phyloP scores from a whole-genome alignment of 768 basidiomycete species.

The Albatrellus ellisii region DNA sequence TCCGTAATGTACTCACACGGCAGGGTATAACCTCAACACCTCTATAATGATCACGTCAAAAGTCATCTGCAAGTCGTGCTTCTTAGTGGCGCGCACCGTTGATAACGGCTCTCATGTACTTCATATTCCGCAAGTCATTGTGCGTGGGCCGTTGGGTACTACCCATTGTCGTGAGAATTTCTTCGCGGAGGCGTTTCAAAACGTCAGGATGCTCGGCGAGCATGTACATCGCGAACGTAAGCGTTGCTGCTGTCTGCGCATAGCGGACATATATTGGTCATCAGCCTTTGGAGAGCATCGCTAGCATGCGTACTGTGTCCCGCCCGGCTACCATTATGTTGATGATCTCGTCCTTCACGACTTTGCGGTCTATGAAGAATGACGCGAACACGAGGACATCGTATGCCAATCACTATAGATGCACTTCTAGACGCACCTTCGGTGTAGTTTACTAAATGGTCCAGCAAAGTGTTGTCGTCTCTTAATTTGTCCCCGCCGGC shows the following conservation, averaged over 20 bases:
- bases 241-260: slow-evolving; percentile 15
- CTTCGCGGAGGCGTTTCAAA: slow-evolving; percentile 17
- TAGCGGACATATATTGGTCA: slow-evolving; percentile 11
- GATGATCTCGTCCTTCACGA: slow-evolving; percentile 21
- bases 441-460: slow-evolving; percentile 26
- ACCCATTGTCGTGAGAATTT: slow-evolving; percentile 19
- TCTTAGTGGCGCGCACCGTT: slow-evolving; percentile 19
- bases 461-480: slow-evolving; percentile 27
- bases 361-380: slow-evolving; percentile 15
- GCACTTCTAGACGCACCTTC: not conserved
- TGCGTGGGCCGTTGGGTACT: slow-evolving; percentile 16
- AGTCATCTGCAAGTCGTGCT: slow-evolving; percentile 1
- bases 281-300: too few relatives aligned
- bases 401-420: not conserved
- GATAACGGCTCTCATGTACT: slow-evolving; percentile 21
- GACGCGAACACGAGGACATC: slow-evolving; percentile 17
- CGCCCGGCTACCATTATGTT: slow-evolving; percentile 24
- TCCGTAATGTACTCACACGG: not conserved
- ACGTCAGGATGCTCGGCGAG: slow-evolving; percentile 20
- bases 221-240: slow-evolving; percentile 21
- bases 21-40: not conserved
- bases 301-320: slow-evolving; percentile 19
- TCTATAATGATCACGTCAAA: not conserved
- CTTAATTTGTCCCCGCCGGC: not conserved
- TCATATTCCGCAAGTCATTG: slow-evolving; percentile 22